These are phyloP conservation scores for Bacterosira constricta DNA, from an alignment of 108 stramenopile species.

Conservation along the genomic window DNA sequence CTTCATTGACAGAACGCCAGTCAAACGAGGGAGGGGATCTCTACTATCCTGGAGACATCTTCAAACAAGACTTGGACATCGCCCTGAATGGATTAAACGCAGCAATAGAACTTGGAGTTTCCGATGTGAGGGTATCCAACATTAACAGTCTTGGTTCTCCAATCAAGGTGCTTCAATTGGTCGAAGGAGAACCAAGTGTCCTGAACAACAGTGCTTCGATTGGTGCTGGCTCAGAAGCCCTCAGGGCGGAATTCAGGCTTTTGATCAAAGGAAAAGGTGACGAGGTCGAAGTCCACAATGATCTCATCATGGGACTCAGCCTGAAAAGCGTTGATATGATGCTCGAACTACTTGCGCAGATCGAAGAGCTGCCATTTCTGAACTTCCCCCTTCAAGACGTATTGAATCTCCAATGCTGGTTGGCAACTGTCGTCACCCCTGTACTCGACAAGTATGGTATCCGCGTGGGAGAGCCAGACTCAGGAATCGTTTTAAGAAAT, in stretches of 20 bases:
- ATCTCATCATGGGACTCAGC: constrained; percentile 45
- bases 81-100: constrained; percentile 69
- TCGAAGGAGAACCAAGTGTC: constrained; percentile 40
- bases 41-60: constrained; percentile 30
- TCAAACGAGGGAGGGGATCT: constrained; percentile 31
- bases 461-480: constrained; percentile 25
- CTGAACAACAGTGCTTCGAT: constrained; percentile 64
- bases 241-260: constrained; percentile 48
- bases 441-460: constrained; percentile 57
- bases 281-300: constrained; percentile 48
- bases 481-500: constrained; percentile 52
- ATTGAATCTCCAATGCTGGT: constrained; percentile 75
- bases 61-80: constrained; percentile 42
- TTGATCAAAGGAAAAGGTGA: constrained; percentile 61
- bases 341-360: constrained; percentile 48
- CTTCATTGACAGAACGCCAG: constrained; percentile 38
- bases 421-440: constrained; percentile 71
- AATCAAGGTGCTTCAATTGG: constrained; percentile 55
- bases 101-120: constrained; percentile 50
- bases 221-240: constrained; percentile 49
- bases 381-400: constrained; percentile 65
- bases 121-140: constrained; percentile 58
- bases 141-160: constrained; percentile 66
- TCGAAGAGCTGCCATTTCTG: constrained; percentile 54
- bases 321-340: constrained; percentile 44